These are phyloP conservation scores for Coemansia sp. DNA, from an alignment of 192 early-diverging fungal species.

Conservation along the genomic window DNA sequence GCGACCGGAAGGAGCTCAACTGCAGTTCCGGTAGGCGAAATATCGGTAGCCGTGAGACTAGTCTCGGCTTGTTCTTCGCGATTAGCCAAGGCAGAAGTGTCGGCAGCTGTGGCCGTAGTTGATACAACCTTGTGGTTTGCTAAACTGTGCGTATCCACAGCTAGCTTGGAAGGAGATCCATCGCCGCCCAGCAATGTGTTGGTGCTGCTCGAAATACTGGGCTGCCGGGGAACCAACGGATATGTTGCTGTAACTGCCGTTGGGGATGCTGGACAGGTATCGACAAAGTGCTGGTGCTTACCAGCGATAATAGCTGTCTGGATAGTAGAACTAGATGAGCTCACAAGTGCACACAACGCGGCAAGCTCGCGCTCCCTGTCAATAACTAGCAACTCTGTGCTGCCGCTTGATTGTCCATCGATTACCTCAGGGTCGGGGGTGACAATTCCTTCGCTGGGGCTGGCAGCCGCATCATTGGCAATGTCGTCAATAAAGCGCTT, in stretches of 20 bases:
- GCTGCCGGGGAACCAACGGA: background rate
- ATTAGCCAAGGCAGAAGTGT: background rate
- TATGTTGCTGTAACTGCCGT: background rate
- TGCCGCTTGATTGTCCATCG: background rate
- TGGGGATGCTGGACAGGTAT: background rate
- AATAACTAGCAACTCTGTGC: background rate
- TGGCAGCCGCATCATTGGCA: slow-evolving; percentile 3
- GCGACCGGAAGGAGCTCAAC: background rate
- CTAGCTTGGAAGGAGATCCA: background rate
- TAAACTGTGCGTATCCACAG: background rate
- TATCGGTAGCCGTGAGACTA: background rate
- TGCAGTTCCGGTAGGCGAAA: background rate
- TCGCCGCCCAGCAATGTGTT: slow-evolving; percentile 2
- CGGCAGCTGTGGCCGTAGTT: background rate
- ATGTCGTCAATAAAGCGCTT: slow-evolving; percentile 67
- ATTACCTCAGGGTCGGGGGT: background rate
- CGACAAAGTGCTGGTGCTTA: slow-evolving; percentile 6
- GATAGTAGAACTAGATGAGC: slow-evolving; percentile 17
- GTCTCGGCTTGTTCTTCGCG: background rate
- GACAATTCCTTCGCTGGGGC: background rate
- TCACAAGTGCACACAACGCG: slow-evolving; percentile 38
- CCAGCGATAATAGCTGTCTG: slow-evolving; percentile 3
- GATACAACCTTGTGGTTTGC: background rate
- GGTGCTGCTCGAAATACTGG: slow-evolving; percentile 2
- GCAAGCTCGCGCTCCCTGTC: slow-evolving; percentile 49